Percentiles rank a stretch among this genome's conserved stretches.
Evolutionary conservation across 768 basidiomycete species (phyloP).

Genomic region (Imleria badia): DNA sequence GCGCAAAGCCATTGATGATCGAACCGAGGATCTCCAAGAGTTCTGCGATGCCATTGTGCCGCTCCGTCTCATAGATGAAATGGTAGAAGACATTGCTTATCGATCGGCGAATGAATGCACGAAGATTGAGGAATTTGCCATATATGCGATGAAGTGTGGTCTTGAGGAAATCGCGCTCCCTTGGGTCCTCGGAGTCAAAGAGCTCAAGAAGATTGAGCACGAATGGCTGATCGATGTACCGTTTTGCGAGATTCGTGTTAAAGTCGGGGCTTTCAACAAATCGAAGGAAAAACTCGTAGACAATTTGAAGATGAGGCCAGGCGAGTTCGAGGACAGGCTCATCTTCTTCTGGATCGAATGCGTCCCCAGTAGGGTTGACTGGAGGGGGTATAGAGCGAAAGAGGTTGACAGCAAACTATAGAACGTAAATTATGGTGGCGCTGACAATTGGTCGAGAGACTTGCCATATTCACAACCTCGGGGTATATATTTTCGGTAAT

Average conservation of each 20-base stretch:
- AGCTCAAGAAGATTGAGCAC: constrained; percentile 96
- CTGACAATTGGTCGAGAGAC: constrained; percentile 25
- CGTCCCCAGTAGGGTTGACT: constrained; percentile 97
- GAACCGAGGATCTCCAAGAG: constrained; percentile 97
- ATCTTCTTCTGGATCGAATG: constrained; percentile 99
- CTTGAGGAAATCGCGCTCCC: constrained; percentile 99
- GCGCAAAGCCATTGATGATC: constrained; percentile 98
- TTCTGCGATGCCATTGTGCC: constrained; percentile 99
- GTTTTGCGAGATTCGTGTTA: constrained; percentile 96
- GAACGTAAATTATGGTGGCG: constrained; percentile 6
- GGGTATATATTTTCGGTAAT: constrained; percentile 98
- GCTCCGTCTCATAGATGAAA: constrained; percentile 97
- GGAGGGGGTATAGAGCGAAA: constrained; percentile 99
- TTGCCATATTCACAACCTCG: constrained; percentile 96
- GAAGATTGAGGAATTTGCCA: constrained; percentile 98
- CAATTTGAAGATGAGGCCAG: constrained; percentile 99
- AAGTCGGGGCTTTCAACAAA: constrained; percentile 98
- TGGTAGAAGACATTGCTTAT: constrained; percentile 99
- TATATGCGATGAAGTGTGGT: constrained; percentile 99
- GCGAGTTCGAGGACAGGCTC: constrained; percentile 98
- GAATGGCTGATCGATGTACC: constrained; percentile 94
- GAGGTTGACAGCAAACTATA: constrained; percentile 93
- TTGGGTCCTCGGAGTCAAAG: constrained; percentile 97
- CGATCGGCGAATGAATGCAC: constrained; percentile 96
- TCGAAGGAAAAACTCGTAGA: constrained; percentile 99